These are phyloP conservation scores for Rutstroemia sp. DNA, from an alignment of 2,329 filamentous ascomycete genomes.

Conservation along the genomic window DNA sequence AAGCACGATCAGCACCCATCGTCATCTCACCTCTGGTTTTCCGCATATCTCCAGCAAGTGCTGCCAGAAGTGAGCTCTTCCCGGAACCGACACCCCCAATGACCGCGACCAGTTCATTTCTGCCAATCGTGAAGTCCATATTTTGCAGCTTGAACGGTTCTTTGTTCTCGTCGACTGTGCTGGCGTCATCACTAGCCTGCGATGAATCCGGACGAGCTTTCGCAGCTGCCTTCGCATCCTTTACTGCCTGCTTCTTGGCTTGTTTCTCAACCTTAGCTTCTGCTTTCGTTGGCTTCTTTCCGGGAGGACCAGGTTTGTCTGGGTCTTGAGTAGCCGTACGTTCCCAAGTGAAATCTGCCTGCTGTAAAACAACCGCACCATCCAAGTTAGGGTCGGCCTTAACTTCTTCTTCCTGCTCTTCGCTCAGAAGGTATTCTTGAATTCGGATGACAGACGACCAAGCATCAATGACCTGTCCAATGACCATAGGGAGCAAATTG, in stretches of 20 bases:
- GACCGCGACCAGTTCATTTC: conserved; percentile 74
- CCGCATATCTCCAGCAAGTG: conserved; percentile 90
- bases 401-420: conserved; percentile 73
- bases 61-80: conserved; percentile 83
- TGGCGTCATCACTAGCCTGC: conserved; percentile 41
- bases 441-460: conserved; percentile 79
- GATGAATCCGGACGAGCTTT: conserved; percentile 29
- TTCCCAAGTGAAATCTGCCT: conserved; percentile 87
- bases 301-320: conserved; percentile 33
- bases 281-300: conserved; percentile 50
- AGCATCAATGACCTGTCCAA: conserved; percentile 85
- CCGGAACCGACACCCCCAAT: conserved; percentile 86
- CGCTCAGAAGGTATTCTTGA: conserved; percentile 78
- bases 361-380: conserved; percentile 62
- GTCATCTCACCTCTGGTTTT: conserved; percentile 67
- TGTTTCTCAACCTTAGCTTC: conserved; percentile 34
- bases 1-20: conserved; percentile 74
- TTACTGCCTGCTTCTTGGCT: conserved; percentile 35
- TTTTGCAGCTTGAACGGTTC: conserved; percentile 68
- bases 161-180: conserved; percentile 44
- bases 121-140: conserved; percentile 59
- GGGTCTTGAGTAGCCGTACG: conserved; percentile 48
- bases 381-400: conserved; percentile 48
- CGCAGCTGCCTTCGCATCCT: conserved; percentile 30
- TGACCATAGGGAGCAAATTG: conserved; percentile 79